Evolutionary conservation across 1,284 basidiomycete species (phyloP), one percentile per base, ranked within the genome.

Genomic region (Coriolopsis trogii): DNA sequence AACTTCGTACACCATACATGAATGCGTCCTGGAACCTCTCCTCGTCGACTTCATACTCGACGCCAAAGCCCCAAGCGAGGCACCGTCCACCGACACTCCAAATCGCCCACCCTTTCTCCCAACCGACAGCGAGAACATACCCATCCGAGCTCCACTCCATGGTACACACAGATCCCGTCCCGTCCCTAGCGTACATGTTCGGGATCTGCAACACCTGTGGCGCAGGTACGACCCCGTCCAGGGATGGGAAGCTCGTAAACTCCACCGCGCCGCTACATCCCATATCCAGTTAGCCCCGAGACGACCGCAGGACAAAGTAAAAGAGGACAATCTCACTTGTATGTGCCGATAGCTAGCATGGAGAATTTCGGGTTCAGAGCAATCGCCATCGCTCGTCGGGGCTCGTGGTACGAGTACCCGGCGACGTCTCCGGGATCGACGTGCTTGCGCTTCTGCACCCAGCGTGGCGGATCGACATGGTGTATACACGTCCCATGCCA

Each of bases 111-210:
- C 94, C 95, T 51, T 82, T 72, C 56, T 86, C 80, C 87, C 93
- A 98, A 0, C 93, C 95, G 1, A 95, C 93, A n/a, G 95, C 95
- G n/a, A 99, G 77, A 1, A 93, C 93, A 70, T 97, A 94, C 1
- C 96, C 97, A 70, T 99, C 97, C 2, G 90, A 91, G 50, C 88
- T 95, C 93, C 95, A 98, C 59, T 93, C 84, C 68, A 98, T 78
- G 12, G 83, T 72, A 39, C 73, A 82, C 2, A 98, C 88, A n/a
- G 79, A 69, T 0, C 95, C 95, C 1, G 85, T 85, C 5, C 80
- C 62, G 48, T 73, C 68, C 55, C 74, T 73, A 49, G 77, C 77
- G 58, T 82, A 80, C 33, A 80, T 74, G 54, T 80, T 80, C 6
- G 84, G 83, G 37, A 85, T 68, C 34, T 81, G 68, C 45, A 90